Evolutionary conservation across 164 flowering plant genomes (phyloP).

Genomic region (Stephania yunnanensis): DNA sequence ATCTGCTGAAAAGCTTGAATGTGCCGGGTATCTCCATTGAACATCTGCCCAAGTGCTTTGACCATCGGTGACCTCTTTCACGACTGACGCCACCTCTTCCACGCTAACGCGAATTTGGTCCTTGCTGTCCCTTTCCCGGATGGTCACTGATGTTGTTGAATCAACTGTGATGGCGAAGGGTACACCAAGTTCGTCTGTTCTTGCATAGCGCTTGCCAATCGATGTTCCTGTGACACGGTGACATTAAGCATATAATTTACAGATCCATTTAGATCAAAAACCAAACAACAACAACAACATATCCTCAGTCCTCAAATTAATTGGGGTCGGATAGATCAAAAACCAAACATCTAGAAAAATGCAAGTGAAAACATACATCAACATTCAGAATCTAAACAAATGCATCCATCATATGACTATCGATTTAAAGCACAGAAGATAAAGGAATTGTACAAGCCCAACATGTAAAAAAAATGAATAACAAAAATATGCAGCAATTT

Average conservation of each 20-base stretch:
- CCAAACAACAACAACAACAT: no score
- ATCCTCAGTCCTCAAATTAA: no score
- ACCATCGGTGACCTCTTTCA: conserved; percentile 80
- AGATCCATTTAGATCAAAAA: not conserved
- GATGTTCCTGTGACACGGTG: conserved; percentile 58
- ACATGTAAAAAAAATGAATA: not conserved
- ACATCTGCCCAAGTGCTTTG: conserved; percentile 71
- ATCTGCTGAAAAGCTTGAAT: conserved; percentile 35
- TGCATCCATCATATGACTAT: not conserved
- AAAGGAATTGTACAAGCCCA: not conserved
- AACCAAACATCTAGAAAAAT: not conserved
- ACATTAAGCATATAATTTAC: not conserved
- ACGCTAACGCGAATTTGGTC: conserved; percentile 71
- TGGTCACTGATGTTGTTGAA: conserved; percentile 57
- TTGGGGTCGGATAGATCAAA: no score
- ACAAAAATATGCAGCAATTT: not conserved
- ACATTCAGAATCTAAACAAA: not conserved
- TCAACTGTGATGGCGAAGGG: conserved; percentile 93
- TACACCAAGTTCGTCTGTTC: conserved; percentile 97
- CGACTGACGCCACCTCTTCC: conserved; percentile 75
- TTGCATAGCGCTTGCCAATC: conserved; percentile 89
- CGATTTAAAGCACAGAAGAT: no score
- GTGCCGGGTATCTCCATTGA: conserved; percentile 57
- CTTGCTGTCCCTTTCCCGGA: conserved; percentile 92
- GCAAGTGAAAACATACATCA: not conserved